Conservation (phyloP, 331 rosid species). For the Quercus phellos region DNA sequence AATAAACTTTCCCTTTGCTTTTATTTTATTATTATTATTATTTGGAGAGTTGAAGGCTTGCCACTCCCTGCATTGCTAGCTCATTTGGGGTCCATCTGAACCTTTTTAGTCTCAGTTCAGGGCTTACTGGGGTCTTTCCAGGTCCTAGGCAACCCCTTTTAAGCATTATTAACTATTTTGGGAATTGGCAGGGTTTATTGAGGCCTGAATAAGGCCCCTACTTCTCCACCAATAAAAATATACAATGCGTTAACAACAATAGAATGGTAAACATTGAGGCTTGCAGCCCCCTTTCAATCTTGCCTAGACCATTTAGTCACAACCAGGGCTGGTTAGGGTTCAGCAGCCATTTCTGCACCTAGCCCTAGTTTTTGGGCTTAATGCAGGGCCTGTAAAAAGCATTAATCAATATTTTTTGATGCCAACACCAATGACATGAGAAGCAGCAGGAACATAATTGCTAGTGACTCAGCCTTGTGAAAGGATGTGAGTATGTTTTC, state of each 20-base stretch:
- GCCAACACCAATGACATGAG: not conserved
- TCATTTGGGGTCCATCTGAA: not conserved
- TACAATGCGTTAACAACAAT: not conserved
- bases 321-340: not conserved
- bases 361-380: not conserved
- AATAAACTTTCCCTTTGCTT: not conserved
- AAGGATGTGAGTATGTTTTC: not conserved
- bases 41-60: not conserved
- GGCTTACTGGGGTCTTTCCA: not conserved
- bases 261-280: not conserved
- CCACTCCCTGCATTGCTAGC: not conserved
- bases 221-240: not conserved
- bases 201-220: not conserved
- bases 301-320: not conserved
- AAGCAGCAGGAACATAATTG: not conserved
- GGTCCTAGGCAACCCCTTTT: not conserved
- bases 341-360: not conserved
- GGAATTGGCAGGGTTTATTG: not conserved
- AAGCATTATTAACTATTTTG: not conserved
- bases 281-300: not conserved
- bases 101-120: not conserved
- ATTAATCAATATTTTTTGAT: not conserved
- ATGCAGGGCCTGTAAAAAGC: not conserved
- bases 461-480: not conserved
- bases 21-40: not conserved